phyloP scores from a whole-genome alignment of 352 stramenopile species.

The Thraustochytrium striatum region DNA sequence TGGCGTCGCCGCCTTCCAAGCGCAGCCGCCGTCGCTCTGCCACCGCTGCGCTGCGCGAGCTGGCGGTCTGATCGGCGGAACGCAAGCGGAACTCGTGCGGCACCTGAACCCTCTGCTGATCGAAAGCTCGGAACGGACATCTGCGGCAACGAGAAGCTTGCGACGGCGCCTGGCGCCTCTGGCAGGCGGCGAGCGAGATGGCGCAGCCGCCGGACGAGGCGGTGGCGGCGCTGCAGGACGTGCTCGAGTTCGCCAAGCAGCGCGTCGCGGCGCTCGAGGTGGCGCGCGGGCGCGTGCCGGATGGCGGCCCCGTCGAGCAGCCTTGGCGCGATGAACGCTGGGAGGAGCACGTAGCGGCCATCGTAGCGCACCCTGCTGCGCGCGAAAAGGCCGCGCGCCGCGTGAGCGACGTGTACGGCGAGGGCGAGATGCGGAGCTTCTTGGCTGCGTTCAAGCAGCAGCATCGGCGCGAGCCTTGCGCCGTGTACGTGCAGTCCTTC shows the following conservation, averaged over 20 bases:
- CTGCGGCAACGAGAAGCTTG: neutral
- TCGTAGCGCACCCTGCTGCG: neutral
- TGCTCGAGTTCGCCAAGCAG: neutral
- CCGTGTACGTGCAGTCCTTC: neutral
- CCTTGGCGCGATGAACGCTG: neutral
- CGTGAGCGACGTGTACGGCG: neutral
- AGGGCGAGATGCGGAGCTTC: slow-evolving; percentile 7
- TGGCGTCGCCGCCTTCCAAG: neutral
- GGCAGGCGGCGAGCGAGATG: neutral
- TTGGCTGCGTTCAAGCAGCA: slow-evolving; percentile 13
- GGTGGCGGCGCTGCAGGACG: neutral
- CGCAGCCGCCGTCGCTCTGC: neutral
- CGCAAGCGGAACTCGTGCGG: neutral
- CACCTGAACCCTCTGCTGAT: neutral
- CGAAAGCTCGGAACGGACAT: neutral
- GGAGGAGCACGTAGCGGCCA: neutral
- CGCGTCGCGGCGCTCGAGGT: slow-evolving; percentile 15
- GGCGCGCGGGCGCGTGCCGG: neutral
- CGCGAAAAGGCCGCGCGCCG: neutral
- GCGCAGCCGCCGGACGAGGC: neutral
- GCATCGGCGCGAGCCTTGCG: neutral
- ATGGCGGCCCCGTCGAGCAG: neutral
- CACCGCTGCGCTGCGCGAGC: neutral
- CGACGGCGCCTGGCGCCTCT: neutral
- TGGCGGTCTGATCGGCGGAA: neutral